A percentile compares a stretch with the other conserved stretches of the same genome.
Evolutionary conservation across 2,329 filamentous ascomycete species (phyloP).

Genomic region (Cladophialophora exuberans): DNA sequence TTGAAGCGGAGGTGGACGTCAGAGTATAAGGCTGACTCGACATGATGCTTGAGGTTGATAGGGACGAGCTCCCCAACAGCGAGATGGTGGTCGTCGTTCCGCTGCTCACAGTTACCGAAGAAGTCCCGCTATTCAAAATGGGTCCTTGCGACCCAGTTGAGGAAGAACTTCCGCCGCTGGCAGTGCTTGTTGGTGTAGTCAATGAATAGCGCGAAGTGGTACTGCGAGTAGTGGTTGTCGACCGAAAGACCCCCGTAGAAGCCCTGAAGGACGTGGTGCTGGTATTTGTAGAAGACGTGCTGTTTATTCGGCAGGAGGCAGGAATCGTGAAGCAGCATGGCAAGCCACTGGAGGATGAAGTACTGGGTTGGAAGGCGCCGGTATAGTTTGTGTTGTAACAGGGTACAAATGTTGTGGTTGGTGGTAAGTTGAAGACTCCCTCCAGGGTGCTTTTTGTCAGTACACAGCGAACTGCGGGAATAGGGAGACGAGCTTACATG

Average conservation of each 20-base stretch:
- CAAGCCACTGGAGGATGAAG: constrained; percentile 18
- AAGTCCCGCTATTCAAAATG: constrained; percentile 10
- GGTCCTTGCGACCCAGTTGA: constrained; percentile 1
- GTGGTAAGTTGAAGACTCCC: constrained; percentile 29
- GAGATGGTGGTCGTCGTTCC: constrained; percentile 14
- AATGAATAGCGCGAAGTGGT: constrained; percentile 12
- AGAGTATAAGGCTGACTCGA: constrained; percentile 14
- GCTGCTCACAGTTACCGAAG: constrained; percentile 15
- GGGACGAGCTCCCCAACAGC: constrained; percentile 5
- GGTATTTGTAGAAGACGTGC: constrained; percentile 17
- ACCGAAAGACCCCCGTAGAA: no score
- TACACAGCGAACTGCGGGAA: neutral
- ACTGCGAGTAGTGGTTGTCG: constrained; percentile 6
- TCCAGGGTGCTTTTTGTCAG: neutral
- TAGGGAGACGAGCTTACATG: constrained; percentile 19
- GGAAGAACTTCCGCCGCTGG: constrained; percentile 1
- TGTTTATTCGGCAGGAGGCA: constrained; percentile 22
- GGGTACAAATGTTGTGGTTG: constrained; percentile 4
- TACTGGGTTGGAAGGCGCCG: constrained; percentile 20
- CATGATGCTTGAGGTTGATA: neutral
- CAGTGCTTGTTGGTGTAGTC: constrained; percentile 12
- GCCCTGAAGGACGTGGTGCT: no score
- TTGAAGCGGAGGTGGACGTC: neutral
- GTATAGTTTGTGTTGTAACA: constrained; percentile 30
- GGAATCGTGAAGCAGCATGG: constrained; percentile 30